These are phyloP conservation scores for Fomitopsis palustris DNA, from an alignment of 1,284 basidiomycete species.

Conservation along the genomic window DNA sequence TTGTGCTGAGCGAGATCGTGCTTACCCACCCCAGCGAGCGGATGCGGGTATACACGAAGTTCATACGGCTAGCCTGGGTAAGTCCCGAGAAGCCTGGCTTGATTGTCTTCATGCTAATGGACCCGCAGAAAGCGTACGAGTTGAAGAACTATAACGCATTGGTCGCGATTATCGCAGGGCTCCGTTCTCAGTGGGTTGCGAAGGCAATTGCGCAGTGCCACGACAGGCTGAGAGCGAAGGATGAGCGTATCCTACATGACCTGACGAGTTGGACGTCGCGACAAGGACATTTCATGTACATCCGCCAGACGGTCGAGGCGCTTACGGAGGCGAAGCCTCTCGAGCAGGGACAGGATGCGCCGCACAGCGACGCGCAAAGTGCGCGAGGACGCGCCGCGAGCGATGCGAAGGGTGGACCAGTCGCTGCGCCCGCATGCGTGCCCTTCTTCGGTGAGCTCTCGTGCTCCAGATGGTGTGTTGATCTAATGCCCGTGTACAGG, in stretches of 20 bases:
- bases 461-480: background rate
- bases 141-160: conserved; percentile 80
- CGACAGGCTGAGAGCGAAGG: conserved; percentile 68
- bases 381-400: conserved; percentile 39
- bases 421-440: conserved; percentile 52
- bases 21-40: conserved; percentile 67
- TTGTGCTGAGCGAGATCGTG: conserved; percentile 78
- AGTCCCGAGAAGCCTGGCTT: conserved; percentile 25
- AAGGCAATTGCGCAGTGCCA: conserved; percentile 68
- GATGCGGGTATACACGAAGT: conserved; percentile 67
- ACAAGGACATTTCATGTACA: conserved; percentile 72
- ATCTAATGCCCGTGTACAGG: conserved; percentile 41
- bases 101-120: conserved; percentile 1
- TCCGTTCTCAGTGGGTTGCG: conserved; percentile 71
- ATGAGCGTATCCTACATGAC: conserved; percentile 74
- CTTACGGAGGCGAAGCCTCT: conserved; percentile 63
- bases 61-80: conserved; percentile 87
- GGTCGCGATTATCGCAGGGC: conserved; percentile 78
- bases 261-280: conserved; percentile 69
- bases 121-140: conserved; percentile 74
- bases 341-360: conserved; percentile 47
- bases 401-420: conserved; percentile 36
- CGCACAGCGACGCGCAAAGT: conserved; percentile 40
- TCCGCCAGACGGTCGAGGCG: conserved; percentile 62
- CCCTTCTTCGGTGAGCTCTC: conserved; percentile 69